Base-by-base conservation (phyloP, 371 early-diverging fungal genomes). In the Mortierella sp. region DNA sequence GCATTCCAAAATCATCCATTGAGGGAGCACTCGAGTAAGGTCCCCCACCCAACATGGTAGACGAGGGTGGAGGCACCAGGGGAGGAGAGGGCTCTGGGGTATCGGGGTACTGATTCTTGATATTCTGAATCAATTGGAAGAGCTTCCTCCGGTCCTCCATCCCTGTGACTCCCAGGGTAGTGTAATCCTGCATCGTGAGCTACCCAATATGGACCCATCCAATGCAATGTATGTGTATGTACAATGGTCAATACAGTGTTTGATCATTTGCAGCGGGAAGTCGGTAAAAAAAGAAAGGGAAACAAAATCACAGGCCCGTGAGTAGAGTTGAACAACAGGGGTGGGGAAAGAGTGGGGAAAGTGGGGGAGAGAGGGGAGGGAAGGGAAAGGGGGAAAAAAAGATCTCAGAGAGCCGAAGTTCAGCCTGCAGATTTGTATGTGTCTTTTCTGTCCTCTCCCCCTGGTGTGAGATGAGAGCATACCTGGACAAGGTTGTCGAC, bases 161-260 rank as follows among this genome's bases (percentile, higher is more conserved):
- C 46, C 86, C 83, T 27, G 86, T 88, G 21, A 95, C 91, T 13
- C 95, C 95, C 25, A 94, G 82, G 19, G 83, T 72, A 49, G 83
- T 85, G 79, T 92, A 95, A 81, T 94, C 94, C 76, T 91, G 91
- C 88, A 95, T 91, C 28, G 91, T 91, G 55, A 95, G 84, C 87
- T 90, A 53, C 40, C 43, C 54, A 85, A 90, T 50, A 91, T 91
- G 10, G 10, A 4, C 27, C 8, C 28, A 92, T 81, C 39, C 88
- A 86, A 74, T 91, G 90, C 39, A 84, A n/a, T 14, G 10, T 5
- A 51, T 43, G 21, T 41, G 43, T 34, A 43, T 28, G 28, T 44
- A 6, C 29, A 14, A 24, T 34, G 34, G n/a, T n/a, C n/a, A n/a
- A n/a, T n/a, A n/a, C n/a, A n/a, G n/a, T n/a, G n/a, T n/a, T n/a